These are phyloP conservation scores for Botrytis tulipae DNA, from an alignment of 2,329 filamentous ascomycete species.

Conservation along the genomic window DNA sequence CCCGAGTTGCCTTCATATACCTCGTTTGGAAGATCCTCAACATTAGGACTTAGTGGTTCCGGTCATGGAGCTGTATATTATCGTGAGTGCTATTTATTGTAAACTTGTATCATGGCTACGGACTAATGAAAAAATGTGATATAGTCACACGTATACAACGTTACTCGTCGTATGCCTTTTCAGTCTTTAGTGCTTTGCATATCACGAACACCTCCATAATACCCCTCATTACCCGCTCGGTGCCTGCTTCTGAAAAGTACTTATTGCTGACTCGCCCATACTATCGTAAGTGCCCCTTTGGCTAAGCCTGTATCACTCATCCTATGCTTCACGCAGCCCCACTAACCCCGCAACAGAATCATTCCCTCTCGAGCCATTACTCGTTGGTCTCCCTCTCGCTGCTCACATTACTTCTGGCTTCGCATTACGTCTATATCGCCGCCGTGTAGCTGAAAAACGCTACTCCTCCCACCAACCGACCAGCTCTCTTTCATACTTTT, in stretches of 20 bases:
- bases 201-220: slow-evolving; percentile 79
- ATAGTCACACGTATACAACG: slow-evolving; percentile 74
- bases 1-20: slow-evolving; percentile 44
- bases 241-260: slow-evolving; percentile 75
- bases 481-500: slow-evolving; percentile 69
- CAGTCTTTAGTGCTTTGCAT: slow-evolving; percentile 73
- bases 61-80: slow-evolving; percentile 74
- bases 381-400: slow-evolving; percentile 74
- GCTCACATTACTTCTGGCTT: slow-evolving; percentile 77
- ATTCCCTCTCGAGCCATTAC: slow-evolving; percentile 68
- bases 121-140: background rate
- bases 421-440: slow-evolving; percentile 70
- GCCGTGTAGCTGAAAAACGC: slow-evolving; percentile 70
- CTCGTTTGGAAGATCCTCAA: slow-evolving; percentile 39
- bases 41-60: slow-evolving; percentile 57
- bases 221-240: slow-evolving; percentile 69
- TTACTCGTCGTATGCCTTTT: slow-evolving; percentile 85
- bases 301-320: slow-evolving; percentile 65
- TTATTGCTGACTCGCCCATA: slow-evolving; percentile 87
- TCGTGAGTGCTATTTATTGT: slow-evolving; percentile 50
- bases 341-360: slow-evolving; percentile 44
- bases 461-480: slow-evolving; percentile 67
- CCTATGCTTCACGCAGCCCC: slow-evolving; percentile 45
- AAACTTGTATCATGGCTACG: background rate
- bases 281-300: slow-evolving; percentile 67